Evolutionary conservation across 768 basidiomycete species (phyloP).

Genomic region (Coprinopsis marcescibilis): DNA sequence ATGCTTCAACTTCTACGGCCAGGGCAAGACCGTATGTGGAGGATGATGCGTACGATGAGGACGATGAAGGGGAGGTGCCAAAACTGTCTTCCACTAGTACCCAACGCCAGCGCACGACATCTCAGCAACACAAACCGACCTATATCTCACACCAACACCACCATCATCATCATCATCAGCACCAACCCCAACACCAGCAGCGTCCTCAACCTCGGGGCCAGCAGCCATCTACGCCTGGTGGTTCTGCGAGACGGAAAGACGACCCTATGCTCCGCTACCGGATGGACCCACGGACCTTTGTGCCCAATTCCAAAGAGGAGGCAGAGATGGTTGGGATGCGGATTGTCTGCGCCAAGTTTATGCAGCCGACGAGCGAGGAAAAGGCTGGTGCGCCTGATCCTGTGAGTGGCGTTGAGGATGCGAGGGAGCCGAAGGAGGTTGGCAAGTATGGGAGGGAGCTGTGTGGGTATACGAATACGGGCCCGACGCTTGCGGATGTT

Average conservation of each 20-base stretch:
- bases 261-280: neutral
- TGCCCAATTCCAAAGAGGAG: slow-evolving; percentile 22
- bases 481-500: slow-evolving; percentile 2
- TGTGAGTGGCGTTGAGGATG: neutral
- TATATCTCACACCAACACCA: no score
- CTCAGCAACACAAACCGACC: no score
- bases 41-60: slow-evolving; percentile 3
- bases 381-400: slow-evolving; percentile 7
- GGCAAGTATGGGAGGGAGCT: neutral
- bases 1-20: no score
- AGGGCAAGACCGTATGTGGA: no score
- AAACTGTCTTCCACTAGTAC: no score
- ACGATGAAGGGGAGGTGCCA: neutral
- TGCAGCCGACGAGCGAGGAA: slow-evolving; percentile 7
- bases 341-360: slow-evolving; percentile 40
- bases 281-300: slow-evolving; percentile 13
- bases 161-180: no score
- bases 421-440: no score
- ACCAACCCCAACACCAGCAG: no score
- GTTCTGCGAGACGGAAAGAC: neutral
- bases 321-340: slow-evolving; percentile 23
- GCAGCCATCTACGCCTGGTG: neutral
- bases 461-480: slow-evolving; percentile 2
- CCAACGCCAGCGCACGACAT: no score
- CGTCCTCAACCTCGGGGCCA: neutral